Evolutionary conservation across 768 basidiomycete species (phyloP).

Genomic region (Suillus brevipes): DNA sequence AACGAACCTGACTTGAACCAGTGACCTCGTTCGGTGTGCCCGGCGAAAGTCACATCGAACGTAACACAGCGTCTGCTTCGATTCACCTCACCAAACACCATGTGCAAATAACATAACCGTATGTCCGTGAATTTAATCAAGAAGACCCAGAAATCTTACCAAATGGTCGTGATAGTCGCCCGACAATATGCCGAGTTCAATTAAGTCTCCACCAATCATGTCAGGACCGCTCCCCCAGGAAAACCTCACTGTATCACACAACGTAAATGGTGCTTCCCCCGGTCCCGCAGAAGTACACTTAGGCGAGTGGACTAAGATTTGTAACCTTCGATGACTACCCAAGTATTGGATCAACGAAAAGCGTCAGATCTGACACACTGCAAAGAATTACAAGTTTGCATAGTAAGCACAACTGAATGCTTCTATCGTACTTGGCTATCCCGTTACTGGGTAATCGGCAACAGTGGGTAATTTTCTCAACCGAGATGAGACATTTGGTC

Average conservation of each 20-base stretch:
- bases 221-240: neutral
- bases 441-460: neutral
- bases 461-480: neutral
- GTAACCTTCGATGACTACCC: too few species aligned
- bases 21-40: neutral
- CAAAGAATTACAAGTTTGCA: neutral
- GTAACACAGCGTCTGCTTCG: neutral
- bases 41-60: neutral
- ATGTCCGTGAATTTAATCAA: neutral
- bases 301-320: too few species aligned
- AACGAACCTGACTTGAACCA: neutral
- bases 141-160: neutral
- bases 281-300: neutral
- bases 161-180: neutral
- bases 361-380: neutral
- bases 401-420: neutral
- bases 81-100: too few species aligned
- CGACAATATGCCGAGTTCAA: neutral
- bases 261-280: neutral
- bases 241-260: neutral
- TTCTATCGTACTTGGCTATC: neutral
- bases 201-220: neutral
- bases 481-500: neutral
- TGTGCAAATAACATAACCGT: neutral
- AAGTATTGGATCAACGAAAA: neutral